Base-by-base conservation (phyloP, 129 eudicot species). In the Lactuca sativa region DNA sequence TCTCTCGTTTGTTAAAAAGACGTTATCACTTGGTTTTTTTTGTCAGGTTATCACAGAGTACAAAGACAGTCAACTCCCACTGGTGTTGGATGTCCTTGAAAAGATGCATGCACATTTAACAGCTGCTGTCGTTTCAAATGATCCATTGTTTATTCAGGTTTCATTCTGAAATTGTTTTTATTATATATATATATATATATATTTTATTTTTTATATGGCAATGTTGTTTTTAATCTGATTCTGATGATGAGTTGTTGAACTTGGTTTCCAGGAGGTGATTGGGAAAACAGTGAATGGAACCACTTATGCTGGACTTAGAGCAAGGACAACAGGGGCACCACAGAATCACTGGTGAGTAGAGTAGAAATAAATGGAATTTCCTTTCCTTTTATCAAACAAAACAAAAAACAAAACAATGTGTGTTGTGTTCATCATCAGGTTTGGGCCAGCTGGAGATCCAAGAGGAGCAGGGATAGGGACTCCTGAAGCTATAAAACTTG, bases 381-480 rank as follows among this genome's bases (percentile, higher is more conserved):
- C 5, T 9, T 33, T 36, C 32, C 3, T 73, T 21, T 37, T 59
- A 9, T 25, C 0, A 25, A 25, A 25, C 30, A 25, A 25, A 25
- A 25, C 30, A 25, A 25, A 25, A 25, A 25, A 25, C 30, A 25
- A 25, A 25, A 0, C 30, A 25, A 25, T 25, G 16, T 2, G 32
- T 14, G 30, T 9, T 5, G 31, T 47, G 67, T 51, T 73, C 8
- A 11, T 73, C 8, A 11, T 47, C 77, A 93, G 97, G 99, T 95
- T 95, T 74, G 99, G 99, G 36, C 99, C 99, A 2, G 95, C 97
- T n/a, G 97, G 99, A 80, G 99, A 95, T 84, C 99, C 99, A 0
- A 82, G 90, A 76, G 99, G 99, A 44, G 99, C 99, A 9, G 99
- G 99, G 55, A 95, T 95, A 13, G 99, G 99, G 18, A 95, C 99